Percentiles rank a stretch among this genome's conserved stretches.
These are phyloP conservation scores for Rutstroemia sp. DNA, from an alignment of 2,329 filamentous ascomycete genomes.

Conservation along the genomic window DNA sequence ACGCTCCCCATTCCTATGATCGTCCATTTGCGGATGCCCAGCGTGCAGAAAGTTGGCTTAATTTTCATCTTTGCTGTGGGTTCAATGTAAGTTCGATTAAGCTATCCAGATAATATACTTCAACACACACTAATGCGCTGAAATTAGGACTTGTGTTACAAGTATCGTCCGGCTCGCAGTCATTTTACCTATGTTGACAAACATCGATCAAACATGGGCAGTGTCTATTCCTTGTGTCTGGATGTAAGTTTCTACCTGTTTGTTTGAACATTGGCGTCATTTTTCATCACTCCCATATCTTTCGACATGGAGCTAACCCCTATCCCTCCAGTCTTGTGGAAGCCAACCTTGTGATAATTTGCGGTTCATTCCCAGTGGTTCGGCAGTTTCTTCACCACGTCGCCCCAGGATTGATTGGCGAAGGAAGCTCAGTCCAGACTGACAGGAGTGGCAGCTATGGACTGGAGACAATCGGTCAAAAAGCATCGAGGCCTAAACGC, in stretches of 20 bases:
- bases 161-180: neutral
- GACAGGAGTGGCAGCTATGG: neutral
- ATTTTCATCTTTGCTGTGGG: slow-evolving; percentile 3
- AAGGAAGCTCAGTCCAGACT: neutral
- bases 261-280: no score
- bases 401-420: neutral
- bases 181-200: neutral
- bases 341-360: slow-evolving; percentile 8
- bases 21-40: neutral
- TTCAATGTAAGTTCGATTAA: neutral
- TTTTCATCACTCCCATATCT: no score
- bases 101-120: neutral
- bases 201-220: neutral
- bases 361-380: slow-evolving; percentile 3
- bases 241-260: neutral
- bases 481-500: neutral
- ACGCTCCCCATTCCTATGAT: neutral
- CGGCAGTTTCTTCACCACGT: slow-evolving; percentile 1
- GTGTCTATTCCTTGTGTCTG: slow-evolving; percentile 3
- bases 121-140: neutral
- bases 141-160: neutral
- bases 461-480: slow-evolving; percentile 4
- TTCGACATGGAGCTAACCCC: no score
- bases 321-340: neutral
- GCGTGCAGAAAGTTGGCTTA: slow-evolving; percentile 1